Evolutionary conservation across 1,284 basidiomycete species (phyloP).

Genomic region (Xerocomus minutiporus): DNA sequence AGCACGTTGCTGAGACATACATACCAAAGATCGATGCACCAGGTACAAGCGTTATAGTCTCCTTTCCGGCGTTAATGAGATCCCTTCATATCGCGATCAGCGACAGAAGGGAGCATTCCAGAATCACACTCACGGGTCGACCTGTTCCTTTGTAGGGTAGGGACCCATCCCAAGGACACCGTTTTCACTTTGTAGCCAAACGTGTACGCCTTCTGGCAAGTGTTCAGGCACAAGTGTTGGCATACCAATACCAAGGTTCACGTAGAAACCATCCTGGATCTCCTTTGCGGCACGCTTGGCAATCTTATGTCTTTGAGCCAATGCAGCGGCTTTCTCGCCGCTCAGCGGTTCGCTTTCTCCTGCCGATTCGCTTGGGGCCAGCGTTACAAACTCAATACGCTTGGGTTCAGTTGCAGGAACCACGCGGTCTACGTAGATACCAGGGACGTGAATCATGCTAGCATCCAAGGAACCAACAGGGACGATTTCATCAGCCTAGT

Average conservation of each 20-base stretch:
- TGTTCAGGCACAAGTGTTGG: slow-evolving; percentile 90
- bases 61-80: slow-evolving; percentile 94
- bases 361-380: slow-evolving; percentile 43
- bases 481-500: slow-evolving; percentile 86
- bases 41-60: slow-evolving; percentile 88
- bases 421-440: slow-evolving; percentile 86
- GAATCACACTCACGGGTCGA: slow-evolving; percentile 70
- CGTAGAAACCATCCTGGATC: slow-evolving; percentile 85
- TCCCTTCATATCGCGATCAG: slow-evolving; percentile 47
- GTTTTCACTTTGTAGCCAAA: slow-evolving; percentile 95
- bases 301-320: slow-evolving; percentile 38
- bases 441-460: slow-evolving; percentile 80
- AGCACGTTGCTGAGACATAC: slow-evolving; percentile 15
- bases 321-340: slow-evolving; percentile 51
- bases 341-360: slow-evolving; percentile 31
- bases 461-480: slow-evolving; percentile 81
- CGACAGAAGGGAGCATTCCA: background rate
- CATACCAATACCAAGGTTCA: slow-evolving; percentile 83
- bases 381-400: slow-evolving; percentile 73
- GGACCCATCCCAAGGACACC: slow-evolving; percentile 95
- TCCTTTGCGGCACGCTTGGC: slow-evolving; percentile 47
- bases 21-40: slow-evolving; percentile 88
- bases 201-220: slow-evolving; percentile 71
- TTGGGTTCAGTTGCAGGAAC: slow-evolving; percentile 77
- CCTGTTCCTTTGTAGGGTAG: slow-evolving; percentile 80